These are phyloP conservation scores for Alternaria triticimaculans DNA, from an alignment of 2,329 filamentous ascomycete genomes.

Conservation along the genomic window DNA sequence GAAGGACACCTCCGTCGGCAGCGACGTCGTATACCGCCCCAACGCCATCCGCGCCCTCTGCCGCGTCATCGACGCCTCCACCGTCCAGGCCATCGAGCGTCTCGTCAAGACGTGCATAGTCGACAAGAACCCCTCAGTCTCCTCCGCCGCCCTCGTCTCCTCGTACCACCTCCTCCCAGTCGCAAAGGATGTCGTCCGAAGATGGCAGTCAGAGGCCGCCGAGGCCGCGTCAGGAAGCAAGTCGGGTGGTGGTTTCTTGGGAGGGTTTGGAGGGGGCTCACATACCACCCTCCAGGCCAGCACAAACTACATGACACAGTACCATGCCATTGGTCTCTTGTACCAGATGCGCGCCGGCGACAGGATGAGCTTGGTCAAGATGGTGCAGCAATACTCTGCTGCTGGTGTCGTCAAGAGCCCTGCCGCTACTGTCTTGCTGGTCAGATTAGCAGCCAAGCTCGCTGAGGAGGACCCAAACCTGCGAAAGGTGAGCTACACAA, in stretches of 20 bases:
- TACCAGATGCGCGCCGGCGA: slow-evolving; percentile 99
- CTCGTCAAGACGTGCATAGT: slow-evolving; percentile 99
- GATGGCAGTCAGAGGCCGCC: slow-evolving; percentile 98
- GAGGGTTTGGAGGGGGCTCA: slow-evolving; percentile 85
- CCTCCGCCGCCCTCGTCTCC: slow-evolving; percentile 92
- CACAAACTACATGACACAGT: slow-evolving; percentile 97
- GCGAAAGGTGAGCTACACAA: slow-evolving; percentile 60
- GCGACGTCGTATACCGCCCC: slow-evolving; percentile 80
- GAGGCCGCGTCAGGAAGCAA: slow-evolving; percentile 92
- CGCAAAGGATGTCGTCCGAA: slow-evolving; percentile 89
- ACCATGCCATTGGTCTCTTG: slow-evolving; percentile 94
- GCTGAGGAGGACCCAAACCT: slow-evolving; percentile 91
- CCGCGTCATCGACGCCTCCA: slow-evolving; percentile 93
- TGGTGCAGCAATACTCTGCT: slow-evolving; percentile 98
- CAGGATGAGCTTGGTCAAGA: slow-evolving; percentile 98
- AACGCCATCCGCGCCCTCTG: slow-evolving; percentile 96
- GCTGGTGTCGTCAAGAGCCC: slow-evolving; percentile 94
- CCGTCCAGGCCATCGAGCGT: slow-evolving; percentile 96
- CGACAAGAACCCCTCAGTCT: slow-evolving; percentile 97
- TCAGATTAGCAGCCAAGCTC: slow-evolving; percentile 89
- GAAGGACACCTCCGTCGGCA: slow-evolving; percentile 97
- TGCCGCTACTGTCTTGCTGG: slow-evolving; percentile 88
- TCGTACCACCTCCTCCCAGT: slow-evolving; percentile 98
- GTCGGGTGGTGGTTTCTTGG: slow-evolving; percentile 85
- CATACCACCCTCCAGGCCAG: slow-evolving; percentile 72